Evolutionary conservation across 441 rosid species (phyloP).

Genomic region (Codiaeum variegatum): DNA sequence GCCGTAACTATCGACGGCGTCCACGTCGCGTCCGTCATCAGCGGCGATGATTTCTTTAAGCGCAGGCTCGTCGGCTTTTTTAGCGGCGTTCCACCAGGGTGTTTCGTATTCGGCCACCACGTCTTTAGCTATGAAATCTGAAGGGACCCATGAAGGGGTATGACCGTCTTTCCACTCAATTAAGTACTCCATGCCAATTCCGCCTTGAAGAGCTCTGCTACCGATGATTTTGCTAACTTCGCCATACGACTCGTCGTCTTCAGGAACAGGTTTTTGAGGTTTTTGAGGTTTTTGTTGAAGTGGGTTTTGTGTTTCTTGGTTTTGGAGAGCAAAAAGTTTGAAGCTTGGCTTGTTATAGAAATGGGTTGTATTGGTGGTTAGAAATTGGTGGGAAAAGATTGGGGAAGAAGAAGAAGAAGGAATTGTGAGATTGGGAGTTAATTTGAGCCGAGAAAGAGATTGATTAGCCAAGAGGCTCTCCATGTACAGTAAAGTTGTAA

Average conservation of each 20-base stretch:
- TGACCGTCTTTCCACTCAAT: conserved; percentile 92
- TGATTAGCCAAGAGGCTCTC: conserved; percentile 43
- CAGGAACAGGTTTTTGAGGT: conserved; percentile 17
- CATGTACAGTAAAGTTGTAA: conserved; percentile 23
- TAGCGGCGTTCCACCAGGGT: conserved; percentile 93
- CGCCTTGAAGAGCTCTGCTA: conserved; percentile 47
- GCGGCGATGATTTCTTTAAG: conserved; percentile 38
- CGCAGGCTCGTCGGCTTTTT: conserved; percentile 69
- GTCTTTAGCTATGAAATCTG: conserved; percentile 68
- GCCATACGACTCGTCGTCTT: conserved; percentile 62
- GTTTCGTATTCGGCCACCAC: conserved; percentile 83
- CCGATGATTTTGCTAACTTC: conserved; percentile 78
- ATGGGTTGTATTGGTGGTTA: not conserved
- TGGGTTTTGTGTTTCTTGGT: conserved; percentile 35
- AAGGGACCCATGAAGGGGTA: conserved; percentile 73
- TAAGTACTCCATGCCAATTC: conserved; percentile 65
- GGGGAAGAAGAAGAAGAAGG: conserved; percentile 15
- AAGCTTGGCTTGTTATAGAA: conserved; percentile 15
- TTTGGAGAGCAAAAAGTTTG: conserved; percentile 36
- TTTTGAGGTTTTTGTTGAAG: conserved; percentile 19
- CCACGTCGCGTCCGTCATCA: conserved; percentile 57
- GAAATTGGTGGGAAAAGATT: conserved; percentile 20
- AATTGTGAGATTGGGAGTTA: conserved; percentile 19
- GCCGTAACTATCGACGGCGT: conserved; percentile 71
- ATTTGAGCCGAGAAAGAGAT: conserved; percentile 40